Evolutionary conservation across 2,329 filamentous ascomycete species (phyloP).

Genomic region (Rhynchosporium secalis): DNA sequence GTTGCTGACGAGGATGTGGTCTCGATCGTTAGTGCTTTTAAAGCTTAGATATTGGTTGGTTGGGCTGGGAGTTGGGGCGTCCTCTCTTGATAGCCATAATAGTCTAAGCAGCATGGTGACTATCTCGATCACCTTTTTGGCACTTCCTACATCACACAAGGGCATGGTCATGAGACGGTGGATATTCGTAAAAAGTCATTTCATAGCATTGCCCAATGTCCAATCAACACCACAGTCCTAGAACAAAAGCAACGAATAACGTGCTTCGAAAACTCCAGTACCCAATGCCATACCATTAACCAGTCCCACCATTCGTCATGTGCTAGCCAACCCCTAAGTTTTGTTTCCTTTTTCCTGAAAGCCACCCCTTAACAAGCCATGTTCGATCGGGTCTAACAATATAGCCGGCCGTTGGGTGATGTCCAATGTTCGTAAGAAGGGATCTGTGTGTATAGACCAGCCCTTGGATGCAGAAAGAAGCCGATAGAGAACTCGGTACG

Average conservation of each 20-base stretch:
- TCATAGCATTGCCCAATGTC: slow-evolving; percentile 23
- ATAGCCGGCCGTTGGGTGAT: slow-evolving; percentile 6
- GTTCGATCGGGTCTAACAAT: slow-evolving; percentile 16
- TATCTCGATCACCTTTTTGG: background rate
- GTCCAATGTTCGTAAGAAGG: slow-evolving; percentile 16
- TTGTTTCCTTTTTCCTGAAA: slow-evolving; percentile 10
- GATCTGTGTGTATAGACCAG: slow-evolving; percentile 2
- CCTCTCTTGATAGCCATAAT: background rate
- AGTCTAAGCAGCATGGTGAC: background rate
- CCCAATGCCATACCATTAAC: slow-evolving; percentile 29
- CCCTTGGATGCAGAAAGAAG: background rate
- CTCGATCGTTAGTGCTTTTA: slow-evolving; percentile 65
- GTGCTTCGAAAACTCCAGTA: slow-evolving; percentile 29
- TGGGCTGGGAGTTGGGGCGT: slow-evolving; percentile 11
- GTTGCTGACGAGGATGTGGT: slow-evolving; percentile 72
- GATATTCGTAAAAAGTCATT: slow-evolving; percentile 19
- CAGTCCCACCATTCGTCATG: slow-evolving; percentile 14
- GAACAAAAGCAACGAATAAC: slow-evolving; percentile 14
- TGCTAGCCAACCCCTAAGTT: slow-evolving; percentile 4
- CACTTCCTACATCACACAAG: background rate
- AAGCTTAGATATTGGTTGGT: slow-evolving; percentile 49
- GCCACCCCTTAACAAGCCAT: slow-evolving; percentile 11
- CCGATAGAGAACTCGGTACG: background rate
- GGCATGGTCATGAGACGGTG: background rate
- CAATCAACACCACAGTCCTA: slow-evolving; percentile 17